Percentiles rank a stretch among this genome's conserved stretches.
These are phyloP conservation scores for Schwanniomyces polymorphus DNA, from an alignment of 805 yeast species.

Conservation along the genomic window DNA sequence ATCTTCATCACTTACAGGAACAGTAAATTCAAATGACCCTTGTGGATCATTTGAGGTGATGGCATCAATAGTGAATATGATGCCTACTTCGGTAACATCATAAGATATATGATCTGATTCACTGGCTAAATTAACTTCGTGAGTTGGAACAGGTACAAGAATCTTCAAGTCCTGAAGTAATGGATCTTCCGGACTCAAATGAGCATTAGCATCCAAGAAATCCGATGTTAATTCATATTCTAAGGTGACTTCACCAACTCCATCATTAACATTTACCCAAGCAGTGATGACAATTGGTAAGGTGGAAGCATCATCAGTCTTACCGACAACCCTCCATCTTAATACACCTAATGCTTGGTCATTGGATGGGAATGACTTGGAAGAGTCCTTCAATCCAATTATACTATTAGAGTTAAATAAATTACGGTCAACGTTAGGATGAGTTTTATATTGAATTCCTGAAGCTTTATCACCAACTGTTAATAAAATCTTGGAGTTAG, in stretches of 20 bases:
- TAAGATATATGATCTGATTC: conserved; percentile 52
- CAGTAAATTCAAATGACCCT: conserved; percentile 79
- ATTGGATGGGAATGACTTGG: conserved; percentile 85
- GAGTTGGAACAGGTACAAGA: conserved; percentile 66
- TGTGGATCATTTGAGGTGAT: conserved; percentile 53
- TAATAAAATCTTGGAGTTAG: conserved; percentile 65
- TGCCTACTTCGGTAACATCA: conserved; percentile 66
- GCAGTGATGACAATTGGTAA: conserved; percentile 75
- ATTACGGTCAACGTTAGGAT: conserved; percentile 89
- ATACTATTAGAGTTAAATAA: conserved; percentile 56
- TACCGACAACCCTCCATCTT: conserved; percentile 83
- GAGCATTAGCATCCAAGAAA: conserved; percentile 26
- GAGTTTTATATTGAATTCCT: conserved; percentile 80
- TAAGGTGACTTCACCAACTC: conserved; percentile 70
- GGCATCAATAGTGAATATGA: conserved; percentile 61
- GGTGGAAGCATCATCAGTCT: conserved; percentile 53
- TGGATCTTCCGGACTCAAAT: conserved; percentile 43
- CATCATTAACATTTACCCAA: conserved; percentile 75
- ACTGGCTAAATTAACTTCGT: conserved; percentile 50
- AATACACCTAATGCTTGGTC: conserved; percentile 89
- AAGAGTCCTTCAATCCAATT: conserved; percentile 74
- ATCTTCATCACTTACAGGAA: conserved; percentile 77
- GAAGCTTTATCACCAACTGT: conserved; percentile 47
- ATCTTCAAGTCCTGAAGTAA: conserved; percentile 42
- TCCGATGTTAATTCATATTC: conserved; percentile 75